Evolutionary conservation across 2,329 filamentous ascomycete species (phyloP).

Genomic region (Davidsoniella neocaledoniae): DNA sequence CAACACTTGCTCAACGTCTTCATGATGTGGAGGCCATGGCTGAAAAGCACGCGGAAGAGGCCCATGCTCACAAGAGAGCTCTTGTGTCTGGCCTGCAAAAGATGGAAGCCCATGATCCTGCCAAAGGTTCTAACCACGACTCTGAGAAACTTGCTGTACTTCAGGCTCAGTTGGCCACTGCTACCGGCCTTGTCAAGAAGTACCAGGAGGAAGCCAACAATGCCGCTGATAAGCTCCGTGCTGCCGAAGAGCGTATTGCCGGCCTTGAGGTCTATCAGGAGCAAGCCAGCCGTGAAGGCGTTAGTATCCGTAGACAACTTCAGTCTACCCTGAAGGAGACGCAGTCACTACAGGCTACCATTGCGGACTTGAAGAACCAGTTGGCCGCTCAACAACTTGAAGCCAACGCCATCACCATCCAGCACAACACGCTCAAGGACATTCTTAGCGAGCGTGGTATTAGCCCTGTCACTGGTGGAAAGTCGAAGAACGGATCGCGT

Average conservation of each 20-base stretch:
- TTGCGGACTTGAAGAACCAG: slow-evolving; percentile 66
- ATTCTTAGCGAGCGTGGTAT: slow-evolving; percentile 80
- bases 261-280: slow-evolving; percentile 95
- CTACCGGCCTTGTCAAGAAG: slow-evolving; percentile 66
- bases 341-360: slow-evolving; percentile 63
- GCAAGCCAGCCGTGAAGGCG: slow-evolving; percentile 82
- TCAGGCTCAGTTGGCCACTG: slow-evolving; percentile 61
- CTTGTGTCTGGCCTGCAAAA: slow-evolving; percentile 71
- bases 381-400: slow-evolving; percentile 78
- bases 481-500: slow-evolving; percentile 47
- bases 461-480: slow-evolving; percentile 54
- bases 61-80: slow-evolving; percentile 65
- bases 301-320: slow-evolving; percentile 76
- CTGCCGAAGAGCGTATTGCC: slow-evolving; percentile 90
- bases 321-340: slow-evolving; percentile 71
- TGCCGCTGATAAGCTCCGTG: slow-evolving; percentile 75
- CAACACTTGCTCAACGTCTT: slow-evolving; percentile 54
- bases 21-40: slow-evolving; percentile 77
- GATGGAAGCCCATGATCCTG: slow-evolving; percentile 38
- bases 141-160: slow-evolving; percentile 55
- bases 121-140: slow-evolving; percentile 30
- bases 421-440: slow-evolving; percentile 85
- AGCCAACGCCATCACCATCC: slow-evolving; percentile 80
- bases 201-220: slow-evolving; percentile 79
- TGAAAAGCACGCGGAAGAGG: slow-evolving; percentile 75